Conservation (phyloP, 208 protist genomes). For the Wallacemonas rigidus region DNA sequence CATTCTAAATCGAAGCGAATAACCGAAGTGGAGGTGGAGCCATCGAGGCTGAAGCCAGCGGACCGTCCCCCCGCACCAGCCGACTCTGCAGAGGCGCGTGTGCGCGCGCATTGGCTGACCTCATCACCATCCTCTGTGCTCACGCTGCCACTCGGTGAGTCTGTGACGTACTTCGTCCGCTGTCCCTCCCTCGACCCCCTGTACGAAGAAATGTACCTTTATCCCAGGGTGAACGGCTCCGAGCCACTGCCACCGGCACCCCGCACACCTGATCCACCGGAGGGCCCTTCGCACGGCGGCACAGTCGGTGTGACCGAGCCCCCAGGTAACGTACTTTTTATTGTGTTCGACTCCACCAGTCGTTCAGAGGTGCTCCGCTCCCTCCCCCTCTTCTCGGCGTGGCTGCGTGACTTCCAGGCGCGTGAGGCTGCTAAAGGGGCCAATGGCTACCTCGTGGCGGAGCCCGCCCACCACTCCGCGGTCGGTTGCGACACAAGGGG, state of each 20-base stretch:
- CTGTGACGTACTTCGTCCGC: slow-evolving; percentile 48
- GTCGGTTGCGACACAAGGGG: slow-evolving; percentile 18
- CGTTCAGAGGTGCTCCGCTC: slow-evolving; percentile 53
- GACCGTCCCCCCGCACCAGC: slow-evolving; percentile 20
- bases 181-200: slow-evolving; percentile 26
- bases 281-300: background rate
- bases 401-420: slow-evolving; percentile 41
- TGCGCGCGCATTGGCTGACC: slow-evolving; percentile 31
- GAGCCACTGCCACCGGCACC: background rate
- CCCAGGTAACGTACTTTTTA: slow-evolving; percentile 45
- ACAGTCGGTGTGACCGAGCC: slow-evolving; percentile 23
- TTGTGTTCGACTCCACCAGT: slow-evolving; percentile 67
- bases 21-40: slow-evolving; percentile 40
- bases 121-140: slow-evolving; percentile 23
- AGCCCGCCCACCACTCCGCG: slow-evolving; percentile 46
- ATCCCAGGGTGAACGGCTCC: slow-evolving; percentile 28
- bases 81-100: slow-evolving; percentile 18
- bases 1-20: slow-evolving; percentile 26
- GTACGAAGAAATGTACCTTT: slow-evolving; percentile 60
- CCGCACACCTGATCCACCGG: background rate
- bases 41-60: slow-evolving; percentile 12
- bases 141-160: slow-evolving; percentile 38
- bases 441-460: slow-evolving; percentile 35
- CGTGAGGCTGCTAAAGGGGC: background rate
- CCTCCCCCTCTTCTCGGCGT: slow-evolving; percentile 51